Evolutionary conservation across 164 flowering plant species (phyloP), one percentile per base, ranked within the genome.

Genomic region (Akebia trifoliata): DNA sequence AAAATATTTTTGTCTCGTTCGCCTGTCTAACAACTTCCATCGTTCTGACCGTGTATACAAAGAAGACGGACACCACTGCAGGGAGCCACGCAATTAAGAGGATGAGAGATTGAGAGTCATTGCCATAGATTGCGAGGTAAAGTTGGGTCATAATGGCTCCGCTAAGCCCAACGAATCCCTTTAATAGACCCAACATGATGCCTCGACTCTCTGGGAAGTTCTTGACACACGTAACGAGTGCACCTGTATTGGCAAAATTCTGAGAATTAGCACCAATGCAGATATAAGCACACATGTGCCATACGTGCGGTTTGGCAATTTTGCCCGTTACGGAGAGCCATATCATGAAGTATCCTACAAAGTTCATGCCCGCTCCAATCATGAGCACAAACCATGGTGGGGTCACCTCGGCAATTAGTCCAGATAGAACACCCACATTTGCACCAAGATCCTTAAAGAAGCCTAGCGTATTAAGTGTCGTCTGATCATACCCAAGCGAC

Each of bases 371-470:
- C 2, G 86, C 61, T 2, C 90, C 86, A 32, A 76, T n/a, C 0
- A 76, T 50, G 2, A 83, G 73, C 2, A 79, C 80, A 34, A 76
- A 66, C 84, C 84, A 83, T 0, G 86, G 70, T 0, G 84, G 82
- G 3, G 78, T 69, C 1, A 83, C 74, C 63, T 83, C 86, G 0
- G 77, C 81, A 12, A 83, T 53, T 0, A 83, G 67, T 35, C 90
- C 90, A 2, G 86, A 69, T 0, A 67, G 36, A 24, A 83, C 81
- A 0, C 86, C 86, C 21, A 83, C 68, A 44, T 74, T 74, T 3
- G 81, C 81, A 5, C 89, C 84, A 0, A 81, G 61, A 36, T 81
- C 89, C 56, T 81, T 83, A 72, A 74, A 83, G 69, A 83, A 81
- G 17, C 84, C 78, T 1, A 83, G 0, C 8, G 76, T 68, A 54